These are phyloP conservation scores for Postia placenta DNA, from an alignment of 768 basidiomycete genomes.

Conservation along the genomic window DNA sequence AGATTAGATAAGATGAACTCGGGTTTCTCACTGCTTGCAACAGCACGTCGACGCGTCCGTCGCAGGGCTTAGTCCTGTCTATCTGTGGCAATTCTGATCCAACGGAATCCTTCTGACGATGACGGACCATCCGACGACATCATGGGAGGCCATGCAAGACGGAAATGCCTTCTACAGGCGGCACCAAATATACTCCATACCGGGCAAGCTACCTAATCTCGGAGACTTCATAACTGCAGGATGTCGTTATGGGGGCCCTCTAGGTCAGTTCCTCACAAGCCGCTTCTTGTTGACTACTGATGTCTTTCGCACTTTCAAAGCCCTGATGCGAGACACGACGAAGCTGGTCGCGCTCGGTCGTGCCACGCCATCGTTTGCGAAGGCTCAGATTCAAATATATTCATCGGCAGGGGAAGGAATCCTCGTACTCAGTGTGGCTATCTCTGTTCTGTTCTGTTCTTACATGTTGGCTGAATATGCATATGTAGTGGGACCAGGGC, in stretches of 20 bases:
- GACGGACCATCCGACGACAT: constrained; percentile 67
- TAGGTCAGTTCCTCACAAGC: constrained; percentile 47
- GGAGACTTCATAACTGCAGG: constrained; percentile 75
- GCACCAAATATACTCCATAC: constrained; percentile 77
- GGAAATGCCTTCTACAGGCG: constrained; percentile 84
- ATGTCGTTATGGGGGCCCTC: constrained; percentile 82
- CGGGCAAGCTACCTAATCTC: constrained; percentile 73
- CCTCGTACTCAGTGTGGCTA: constrained; percentile 67
- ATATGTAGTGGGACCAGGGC: constrained; percentile 80
- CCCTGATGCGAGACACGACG: constrained; percentile 79
- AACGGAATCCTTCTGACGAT: constrained; percentile 22
- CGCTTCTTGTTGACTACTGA: neutral
- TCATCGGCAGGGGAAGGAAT: constrained; percentile 78
- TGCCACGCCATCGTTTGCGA: constrained; percentile 49
- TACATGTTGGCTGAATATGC: constrained; percentile 6
- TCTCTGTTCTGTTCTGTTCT: constrained; percentile 9
- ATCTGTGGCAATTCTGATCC: too few species aligned
- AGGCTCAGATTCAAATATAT: constrained; percentile 82
- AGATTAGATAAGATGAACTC: too few species aligned
- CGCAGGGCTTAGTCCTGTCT: too few species aligned
- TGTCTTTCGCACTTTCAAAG: too few species aligned
- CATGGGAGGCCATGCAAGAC: constrained; percentile 90
- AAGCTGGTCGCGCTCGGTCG: constrained; percentile 73
- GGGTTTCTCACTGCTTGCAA: too few species aligned
- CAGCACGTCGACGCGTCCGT: too few species aligned